Evolutionary conservation across 306 rosid species (phyloP).

Genomic region (Cicer judaicum): DNA sequence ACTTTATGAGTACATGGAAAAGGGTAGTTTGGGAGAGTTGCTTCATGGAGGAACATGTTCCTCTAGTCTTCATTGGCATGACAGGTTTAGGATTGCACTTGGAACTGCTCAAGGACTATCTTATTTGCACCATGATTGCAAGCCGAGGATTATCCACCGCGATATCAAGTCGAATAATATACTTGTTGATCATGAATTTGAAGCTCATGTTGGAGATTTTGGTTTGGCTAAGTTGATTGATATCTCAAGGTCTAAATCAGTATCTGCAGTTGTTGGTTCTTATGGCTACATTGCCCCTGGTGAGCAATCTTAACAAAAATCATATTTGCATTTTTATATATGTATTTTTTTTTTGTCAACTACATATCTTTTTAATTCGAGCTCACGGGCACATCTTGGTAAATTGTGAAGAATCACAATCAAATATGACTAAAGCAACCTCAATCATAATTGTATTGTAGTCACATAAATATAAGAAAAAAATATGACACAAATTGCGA

Average conservation of each 20-base stretch:
- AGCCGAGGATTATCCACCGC: slow-evolving; percentile 77
- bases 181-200: slow-evolving; percentile 64
- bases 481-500: too few species aligned
- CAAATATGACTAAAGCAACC: too few species aligned
- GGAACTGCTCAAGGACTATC: slow-evolving; percentile 87
- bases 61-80: slow-evolving; percentile 64
- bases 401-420: too few species aligned
- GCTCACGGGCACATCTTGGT: too few species aligned
- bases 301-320: slow-evolving; percentile 40
- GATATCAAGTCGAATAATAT: slow-evolving; percentile 79
- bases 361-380: too few species aligned
- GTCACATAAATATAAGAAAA: too few species aligned
- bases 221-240: slow-evolving; percentile 80
- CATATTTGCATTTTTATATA: neutral
- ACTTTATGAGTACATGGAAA: slow-evolving; percentile 77
- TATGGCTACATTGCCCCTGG: slow-evolving; percentile 92
- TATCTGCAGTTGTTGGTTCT: slow-evolving; percentile 84
- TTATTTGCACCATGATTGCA: slow-evolving; percentile 80
- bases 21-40: slow-evolving; percentile 75
- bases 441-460: too few species aligned
- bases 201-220: slow-evolving; percentile 88
- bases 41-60: slow-evolving; percentile 57
- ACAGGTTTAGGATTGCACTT: slow-evolving; percentile 68
- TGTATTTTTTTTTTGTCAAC: too few species aligned
- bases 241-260: slow-evolving; percentile 72